phyloP scores from a whole-genome alignment of 2,329 filamentous ascomycete species.

The Monosporascus sp. region DNA sequence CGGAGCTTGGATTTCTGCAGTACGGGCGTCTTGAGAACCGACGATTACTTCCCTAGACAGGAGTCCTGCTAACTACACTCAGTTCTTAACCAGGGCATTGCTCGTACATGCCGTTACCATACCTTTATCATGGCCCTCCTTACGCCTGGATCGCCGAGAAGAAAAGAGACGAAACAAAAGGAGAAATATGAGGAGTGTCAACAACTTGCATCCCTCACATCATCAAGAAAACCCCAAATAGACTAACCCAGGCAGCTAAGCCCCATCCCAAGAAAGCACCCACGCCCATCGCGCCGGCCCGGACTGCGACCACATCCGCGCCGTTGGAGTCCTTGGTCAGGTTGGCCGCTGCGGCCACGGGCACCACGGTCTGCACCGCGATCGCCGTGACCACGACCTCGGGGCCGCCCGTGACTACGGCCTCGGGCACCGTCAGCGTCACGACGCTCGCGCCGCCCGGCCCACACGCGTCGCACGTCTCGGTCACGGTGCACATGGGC shows the following conservation, averaged over 20 bases:
- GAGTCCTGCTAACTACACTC: no score
- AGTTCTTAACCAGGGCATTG: no score
- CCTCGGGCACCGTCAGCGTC: constrained; percentile 29
- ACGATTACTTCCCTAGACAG: no score
- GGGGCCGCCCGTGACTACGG: constrained; percentile 7
- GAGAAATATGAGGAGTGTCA: no score
- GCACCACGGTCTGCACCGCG: constrained; percentile 22
- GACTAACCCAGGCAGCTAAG: constrained; percentile 15
- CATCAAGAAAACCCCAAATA: constrained; percentile 17
- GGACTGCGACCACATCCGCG: constrained; percentile 5
- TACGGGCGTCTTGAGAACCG: no score
- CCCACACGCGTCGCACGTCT: constrained; percentile 28
- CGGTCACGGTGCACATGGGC: constrained; percentile 24
- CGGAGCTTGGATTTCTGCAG: no score
- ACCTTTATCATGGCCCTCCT: no score
- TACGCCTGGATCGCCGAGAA: no score
- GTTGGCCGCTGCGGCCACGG: constrained; percentile 5
- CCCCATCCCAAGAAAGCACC: constrained; percentile 12
- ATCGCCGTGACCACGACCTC: constrained; percentile 10
- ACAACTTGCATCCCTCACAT: constrained; percentile 18
- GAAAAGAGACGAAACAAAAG: no score
- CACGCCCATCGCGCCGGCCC: constrained; percentile 1
- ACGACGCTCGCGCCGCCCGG: constrained; percentile 25
- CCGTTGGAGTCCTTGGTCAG: constrained; percentile 1
- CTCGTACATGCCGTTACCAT: no score